phyloP scores from a whole-genome alignment of 2,329 filamentous ascomycete species.

The Tolypocladium inflatum region DNA sequence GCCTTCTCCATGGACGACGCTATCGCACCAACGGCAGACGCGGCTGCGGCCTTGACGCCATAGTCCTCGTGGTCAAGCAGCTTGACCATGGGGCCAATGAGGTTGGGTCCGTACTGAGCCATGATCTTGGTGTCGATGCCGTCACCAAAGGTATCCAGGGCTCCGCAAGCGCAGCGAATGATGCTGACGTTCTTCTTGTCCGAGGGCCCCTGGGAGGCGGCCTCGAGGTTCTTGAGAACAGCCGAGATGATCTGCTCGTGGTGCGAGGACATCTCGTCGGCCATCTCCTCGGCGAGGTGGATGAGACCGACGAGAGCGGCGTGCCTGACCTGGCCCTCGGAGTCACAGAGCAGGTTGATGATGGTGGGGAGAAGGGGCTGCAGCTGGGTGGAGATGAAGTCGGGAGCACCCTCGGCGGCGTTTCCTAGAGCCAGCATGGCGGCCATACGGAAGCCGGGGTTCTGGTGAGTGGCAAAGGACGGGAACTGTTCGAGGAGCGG shows the following conservation, averaged over 20 bases:
- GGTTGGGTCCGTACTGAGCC: slow-evolving; percentile 68
- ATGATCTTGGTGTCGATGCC: slow-evolving; percentile 73
- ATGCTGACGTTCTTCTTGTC: slow-evolving; percentile 75
- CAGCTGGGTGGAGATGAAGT: slow-evolving; percentile 93
- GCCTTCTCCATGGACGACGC: slow-evolving; percentile 73
- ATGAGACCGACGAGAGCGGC: slow-evolving; percentile 82
- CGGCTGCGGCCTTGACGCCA: slow-evolving; percentile 82
- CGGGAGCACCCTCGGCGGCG: slow-evolving; percentile 91
- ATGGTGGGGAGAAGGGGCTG: slow-evolving; percentile 77
- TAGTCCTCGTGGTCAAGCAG: slow-evolving; percentile 78
- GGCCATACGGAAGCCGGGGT: slow-evolving; percentile 76
- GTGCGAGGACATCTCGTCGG: slow-evolving; percentile 78
- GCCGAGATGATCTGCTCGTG: slow-evolving; percentile 78
- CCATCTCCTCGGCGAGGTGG: slow-evolving; percentile 84
- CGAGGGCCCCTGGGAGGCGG: slow-evolving; percentile 58
- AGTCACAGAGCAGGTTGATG: slow-evolving; percentile 72
- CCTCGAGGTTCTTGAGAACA: slow-evolving; percentile 80
- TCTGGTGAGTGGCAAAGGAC: slow-evolving; percentile 63
- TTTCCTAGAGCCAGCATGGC: slow-evolving; percentile 88
- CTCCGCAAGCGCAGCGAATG: slow-evolving; percentile 81
- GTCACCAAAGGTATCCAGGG: slow-evolving; percentile 84
- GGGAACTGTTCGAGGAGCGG: slow-evolving; percentile 82
- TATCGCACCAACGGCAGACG: slow-evolving; percentile 83
- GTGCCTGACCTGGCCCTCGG: slow-evolving; percentile 75
- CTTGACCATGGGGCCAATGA: slow-evolving; percentile 76